Evolutionary conservation across 495 filamentous ascomycete genomes (phyloP).

Genomic region (Staphylotrichum longicolle): DNA sequence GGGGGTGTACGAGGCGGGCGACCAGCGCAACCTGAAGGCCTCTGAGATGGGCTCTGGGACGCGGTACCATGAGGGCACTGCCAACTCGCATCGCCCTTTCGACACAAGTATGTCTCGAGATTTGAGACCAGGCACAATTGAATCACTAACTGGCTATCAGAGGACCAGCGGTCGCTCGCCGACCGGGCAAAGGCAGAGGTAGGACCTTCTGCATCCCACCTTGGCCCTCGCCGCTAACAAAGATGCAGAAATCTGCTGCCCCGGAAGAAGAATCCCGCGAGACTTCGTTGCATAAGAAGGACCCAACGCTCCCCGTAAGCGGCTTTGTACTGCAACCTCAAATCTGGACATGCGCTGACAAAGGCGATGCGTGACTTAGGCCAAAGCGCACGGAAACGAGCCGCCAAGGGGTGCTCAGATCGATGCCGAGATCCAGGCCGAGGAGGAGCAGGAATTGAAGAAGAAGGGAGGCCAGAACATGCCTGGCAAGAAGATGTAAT

Average conservation of each 20-base stretch:
- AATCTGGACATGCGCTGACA: neutral
- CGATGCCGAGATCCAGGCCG: slow-evolving; percentile 65
- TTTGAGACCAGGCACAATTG: too few relatives aligned
- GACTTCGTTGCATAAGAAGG: slow-evolving; percentile 57
- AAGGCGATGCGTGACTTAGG: slow-evolving; percentile 41
- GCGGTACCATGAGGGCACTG: slow-evolving; percentile 65
- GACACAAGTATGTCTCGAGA: slow-evolving; percentile 60
- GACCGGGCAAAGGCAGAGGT: slow-evolving; percentile 66
- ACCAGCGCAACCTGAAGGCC: slow-evolving; percentile 65
- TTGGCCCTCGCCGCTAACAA: neutral
- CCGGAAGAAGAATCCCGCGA: slow-evolving; percentile 46
- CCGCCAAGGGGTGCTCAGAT: slow-evolving; percentile 70
- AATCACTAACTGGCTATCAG: slow-evolving; percentile 36
- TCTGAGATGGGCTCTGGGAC: slow-evolving; percentile 50
- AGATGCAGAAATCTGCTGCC: slow-evolving; percentile 16
- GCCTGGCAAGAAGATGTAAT: slow-evolving; percentile 23
- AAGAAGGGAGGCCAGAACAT: slow-evolving; percentile 56
- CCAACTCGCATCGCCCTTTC: slow-evolving; percentile 61
- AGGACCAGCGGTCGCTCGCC: slow-evolving; percentile 77
- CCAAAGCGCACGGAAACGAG: slow-evolving; percentile 66
- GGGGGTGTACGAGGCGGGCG: slow-evolving; percentile 52
- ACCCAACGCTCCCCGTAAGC: slow-evolving; percentile 67
- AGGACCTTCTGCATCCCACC: neutral
- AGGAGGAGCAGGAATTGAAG: slow-evolving; percentile 64
- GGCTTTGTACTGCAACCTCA: neutral